A percentile compares a stretch with the other conserved stretches of the same genome.
These are phyloP conservation scores for Amphirosellinia nigrospora DNA, from an alignment of 495 filamentous ascomycete genomes.

Conservation along the genomic window DNA sequence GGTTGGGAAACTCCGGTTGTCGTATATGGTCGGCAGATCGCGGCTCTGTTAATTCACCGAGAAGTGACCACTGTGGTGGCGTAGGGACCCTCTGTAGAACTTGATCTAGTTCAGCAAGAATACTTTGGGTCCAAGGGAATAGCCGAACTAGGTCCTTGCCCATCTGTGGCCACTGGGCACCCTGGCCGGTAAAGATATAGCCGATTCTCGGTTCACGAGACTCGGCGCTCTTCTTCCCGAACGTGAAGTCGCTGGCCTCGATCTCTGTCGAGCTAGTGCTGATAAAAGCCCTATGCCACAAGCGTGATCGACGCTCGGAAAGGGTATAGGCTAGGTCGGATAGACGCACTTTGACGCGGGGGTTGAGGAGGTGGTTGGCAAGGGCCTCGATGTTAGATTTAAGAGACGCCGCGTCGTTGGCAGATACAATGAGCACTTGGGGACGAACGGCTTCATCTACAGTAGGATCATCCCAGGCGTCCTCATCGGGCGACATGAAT, in stretches of 20 bases:
- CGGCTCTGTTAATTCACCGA: too few species aligned
- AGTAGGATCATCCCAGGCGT: too few species aligned
- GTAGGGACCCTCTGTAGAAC: neutral
- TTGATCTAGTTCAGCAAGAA: neutral
- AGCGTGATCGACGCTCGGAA: slow-evolving; percentile 29
- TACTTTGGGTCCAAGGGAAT: neutral
- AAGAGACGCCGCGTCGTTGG: slow-evolving; percentile 29
- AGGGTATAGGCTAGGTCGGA: slow-evolving; percentile 27
- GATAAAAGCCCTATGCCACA: slow-evolving; percentile 19
- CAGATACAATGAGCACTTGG: slow-evolving; percentile 31
- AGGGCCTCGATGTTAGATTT: slow-evolving; percentile 15
- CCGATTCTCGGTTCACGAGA: too few species aligned
- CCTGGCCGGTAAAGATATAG: slow-evolving; percentile 35
- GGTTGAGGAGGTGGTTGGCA: slow-evolving; percentile 33
- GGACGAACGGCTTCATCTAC: too few species aligned
- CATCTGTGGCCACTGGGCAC: slow-evolving; percentile 36
- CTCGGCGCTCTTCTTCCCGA: too few species aligned
- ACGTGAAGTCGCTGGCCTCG: too few species aligned
- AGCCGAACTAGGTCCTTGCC: slow-evolving; percentile 23
- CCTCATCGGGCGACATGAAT: too few species aligned
- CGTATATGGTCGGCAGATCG: too few species aligned
- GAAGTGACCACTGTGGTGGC: neutral
- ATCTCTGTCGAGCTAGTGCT: too few species aligned
- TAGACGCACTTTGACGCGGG: slow-evolving; percentile 27
- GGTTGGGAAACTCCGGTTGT: neutral